Base-by-base conservation (phyloP, 1,139 yeast genomes). In the Magnusiomyces paraingens region DNA sequence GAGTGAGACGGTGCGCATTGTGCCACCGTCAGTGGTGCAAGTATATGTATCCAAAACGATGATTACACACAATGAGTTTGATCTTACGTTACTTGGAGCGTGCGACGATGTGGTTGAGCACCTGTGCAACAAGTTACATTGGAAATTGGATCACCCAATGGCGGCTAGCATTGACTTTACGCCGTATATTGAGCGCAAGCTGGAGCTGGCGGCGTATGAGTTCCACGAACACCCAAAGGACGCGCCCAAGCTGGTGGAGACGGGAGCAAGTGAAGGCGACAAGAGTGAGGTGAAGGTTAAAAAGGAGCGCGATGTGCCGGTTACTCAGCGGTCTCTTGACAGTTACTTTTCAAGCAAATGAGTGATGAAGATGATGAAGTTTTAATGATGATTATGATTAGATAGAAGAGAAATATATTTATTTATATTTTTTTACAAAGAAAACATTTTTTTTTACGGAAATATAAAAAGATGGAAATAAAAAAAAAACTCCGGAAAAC, bases 91-190 rank as follows among this genome's bases (percentile, higher is more conserved):
- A 17, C 72, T 91, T 48, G 98, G 97, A 0, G 81, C 80, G 61
- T 90, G 98, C 70, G 98, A 93, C 66, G 95, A 88, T 60, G 89
- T 81, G 11, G 93, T 91, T 8, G 79, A 83, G 43, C 81, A 81
- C 67, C 69, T 91, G 2, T 76, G 84, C 55, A 75, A 77, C 42
- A 71, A 75, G 57, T 72, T 89, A 50, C 80, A 79, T 1, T 89
- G 96, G 96, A 69, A 74, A 3, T 73, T 89, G 47, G 75, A 81
- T 0, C 95, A 87, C 62, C 72, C 75, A 21, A 77, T 71, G 74
- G 61, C 60, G 43, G 57, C 64, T 36, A 47, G 35, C 14, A 45
- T 42, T 8, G 48, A 52, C 20, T 53, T 43, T 35, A 62, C 52
- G 10, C 67, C 66, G 6, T 41, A 39, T 12, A 62, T 65, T 20